phyloP scores from a whole-genome alignment of 768 basidiomycete species.

The Boletus pseudopeckii region DNA sequence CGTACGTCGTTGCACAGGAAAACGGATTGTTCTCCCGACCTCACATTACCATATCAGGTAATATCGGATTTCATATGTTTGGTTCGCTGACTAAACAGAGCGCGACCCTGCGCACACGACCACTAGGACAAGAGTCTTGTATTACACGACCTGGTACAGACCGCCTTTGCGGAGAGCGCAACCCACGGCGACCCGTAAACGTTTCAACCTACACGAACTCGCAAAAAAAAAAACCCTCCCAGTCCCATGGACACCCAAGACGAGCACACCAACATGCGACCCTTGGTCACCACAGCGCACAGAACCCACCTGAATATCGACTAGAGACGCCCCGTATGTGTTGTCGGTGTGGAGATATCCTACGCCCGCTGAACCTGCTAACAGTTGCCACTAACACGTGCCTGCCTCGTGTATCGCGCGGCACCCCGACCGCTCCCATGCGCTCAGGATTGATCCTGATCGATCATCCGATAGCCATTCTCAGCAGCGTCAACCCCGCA shows the following conservation, averaged over 20 bases:
- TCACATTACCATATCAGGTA: conserved; percentile 18
- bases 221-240: no score
- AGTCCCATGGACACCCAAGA: no score
- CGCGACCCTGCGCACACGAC: conserved; percentile 23
- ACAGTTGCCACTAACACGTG: conserved; percentile 12
- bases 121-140: no score
- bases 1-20: conserved; percentile 5
- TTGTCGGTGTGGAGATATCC: background rate
- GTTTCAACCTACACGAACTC: no score
- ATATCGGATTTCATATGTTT: conserved; percentile 27
- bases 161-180: no score
- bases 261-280: no score
- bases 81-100: conserved; percentile 30
- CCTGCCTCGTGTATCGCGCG: conserved; percentile 17
- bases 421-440: conserved; percentile 14
- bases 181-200: no score
- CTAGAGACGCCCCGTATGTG: background rate
- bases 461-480: conserved; percentile 11
- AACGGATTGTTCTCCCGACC: conserved; percentile 1
- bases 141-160: no score
- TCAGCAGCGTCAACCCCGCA: conserved; percentile 5
- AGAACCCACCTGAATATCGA: no score
- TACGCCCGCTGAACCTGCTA: background rate
- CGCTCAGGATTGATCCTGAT: conserved; percentile 15
- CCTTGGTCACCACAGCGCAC: no score